A percentile compares a stretch with the other conserved stretches of the same genome.
phyloP scores from a whole-genome alignment of 768 basidiomycete species.

The Tylopilus subfusipes region DNA sequence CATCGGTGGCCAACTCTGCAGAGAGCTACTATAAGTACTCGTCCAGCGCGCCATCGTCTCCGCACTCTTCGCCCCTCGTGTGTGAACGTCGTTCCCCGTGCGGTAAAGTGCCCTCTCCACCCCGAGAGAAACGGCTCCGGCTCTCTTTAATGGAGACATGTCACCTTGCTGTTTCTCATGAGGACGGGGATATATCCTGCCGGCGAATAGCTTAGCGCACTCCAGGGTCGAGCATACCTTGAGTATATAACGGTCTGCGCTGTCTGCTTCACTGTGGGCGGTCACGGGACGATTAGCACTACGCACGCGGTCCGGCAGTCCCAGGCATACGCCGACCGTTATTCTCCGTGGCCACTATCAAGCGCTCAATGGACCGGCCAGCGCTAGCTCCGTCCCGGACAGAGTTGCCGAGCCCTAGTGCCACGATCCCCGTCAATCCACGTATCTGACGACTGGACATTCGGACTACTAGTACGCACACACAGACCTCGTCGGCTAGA shows the following conservation, averaged over 20 bases:
- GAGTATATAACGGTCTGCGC: not conserved
- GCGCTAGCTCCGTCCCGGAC: not conserved
- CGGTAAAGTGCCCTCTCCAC: not conserved
- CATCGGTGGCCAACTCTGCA: slow-evolving; percentile 18
- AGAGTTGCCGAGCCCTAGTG: not conserved
- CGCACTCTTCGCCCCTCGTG: not conserved
- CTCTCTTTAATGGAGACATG: not conserved
- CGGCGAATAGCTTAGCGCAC: not conserved
- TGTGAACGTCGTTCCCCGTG: not conserved
- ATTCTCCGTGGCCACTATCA: not conserved
- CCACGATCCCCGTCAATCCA: no score
- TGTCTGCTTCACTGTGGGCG: not conserved
- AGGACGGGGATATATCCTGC: not conserved
- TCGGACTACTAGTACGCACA: no score
- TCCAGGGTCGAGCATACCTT: not conserved
- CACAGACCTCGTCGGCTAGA: not conserved
- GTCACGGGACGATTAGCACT: not conserved
- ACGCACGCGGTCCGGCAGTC: not conserved
- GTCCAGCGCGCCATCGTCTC: not conserved
- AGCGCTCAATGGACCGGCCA: not conserved
- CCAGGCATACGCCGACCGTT: not conserved
- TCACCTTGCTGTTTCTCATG: not conserved
- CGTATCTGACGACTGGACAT: no score
- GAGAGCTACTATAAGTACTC: not conserved
- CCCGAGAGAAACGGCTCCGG: slow-evolving; percentile 1